Evolutionary conservation across 2,329 filamentous ascomycete species (phyloP).

Genomic region (Orbilia quercus): DNA sequence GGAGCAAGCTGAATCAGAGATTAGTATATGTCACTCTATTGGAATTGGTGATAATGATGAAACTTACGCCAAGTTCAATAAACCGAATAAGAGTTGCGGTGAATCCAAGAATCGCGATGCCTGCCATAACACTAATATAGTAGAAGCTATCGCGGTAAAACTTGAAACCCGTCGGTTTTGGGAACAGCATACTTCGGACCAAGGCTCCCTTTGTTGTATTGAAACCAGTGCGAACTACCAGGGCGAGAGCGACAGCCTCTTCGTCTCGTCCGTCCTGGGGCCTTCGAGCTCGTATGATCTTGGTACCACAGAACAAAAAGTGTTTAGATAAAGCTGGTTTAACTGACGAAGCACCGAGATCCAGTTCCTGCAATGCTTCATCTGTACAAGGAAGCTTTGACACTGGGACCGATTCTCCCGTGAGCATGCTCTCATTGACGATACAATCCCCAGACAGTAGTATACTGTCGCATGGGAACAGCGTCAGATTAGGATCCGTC

Average conservation of each 20-base stretch:
- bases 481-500: slow-evolving; percentile 86
- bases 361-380: slow-evolving; percentile 78
- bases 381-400: slow-evolving; percentile 88
- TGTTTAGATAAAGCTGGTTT: slow-evolving; percentile 85
- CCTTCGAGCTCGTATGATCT: slow-evolving; percentile 87
- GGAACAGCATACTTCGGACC: slow-evolving; percentile 97
- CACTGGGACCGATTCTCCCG: slow-evolving; percentile 93
- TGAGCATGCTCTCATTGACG: slow-evolving; percentile 99
- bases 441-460: slow-evolving; percentile 94
- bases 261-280: slow-evolving; percentile 87
- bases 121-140: slow-evolving; percentile 96
- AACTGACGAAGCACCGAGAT: slow-evolving; percentile 83
- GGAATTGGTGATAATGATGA: slow-evolving; percentile 8
- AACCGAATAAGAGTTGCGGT: slow-evolving; percentile 94
- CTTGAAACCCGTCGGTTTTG: slow-evolving; percentile 97
- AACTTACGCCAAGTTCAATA: slow-evolving; percentile 74
- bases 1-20: slow-evolving; percentile 72
- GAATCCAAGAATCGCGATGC: slow-evolving; percentile 86
- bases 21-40: slow-evolving; percentile 48
- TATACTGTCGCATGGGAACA: slow-evolving; percentile 92
- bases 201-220: slow-evolving; percentile 97
- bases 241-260: slow-evolving; percentile 88
- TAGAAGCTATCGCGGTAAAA: slow-evolving; percentile 98
- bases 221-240: slow-evolving; percentile 94
- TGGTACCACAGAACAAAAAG: slow-evolving; percentile 94